Conservation (phyloP, 345 rosid genomes). For the Pugionium cornutum region DNA sequence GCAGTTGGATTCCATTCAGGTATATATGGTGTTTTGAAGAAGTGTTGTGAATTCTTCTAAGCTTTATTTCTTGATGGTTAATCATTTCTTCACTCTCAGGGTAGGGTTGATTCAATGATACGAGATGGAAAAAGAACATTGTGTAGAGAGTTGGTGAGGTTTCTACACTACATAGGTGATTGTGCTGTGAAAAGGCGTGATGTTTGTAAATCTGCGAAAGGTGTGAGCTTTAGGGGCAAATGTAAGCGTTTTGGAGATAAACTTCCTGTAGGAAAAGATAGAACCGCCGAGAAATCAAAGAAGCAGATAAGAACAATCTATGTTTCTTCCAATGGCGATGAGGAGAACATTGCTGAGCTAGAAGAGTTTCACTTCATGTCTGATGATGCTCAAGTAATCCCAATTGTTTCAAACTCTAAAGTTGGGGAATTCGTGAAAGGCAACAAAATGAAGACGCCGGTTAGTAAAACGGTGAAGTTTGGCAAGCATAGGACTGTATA, state of each 20-base stretch:
- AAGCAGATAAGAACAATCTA: constrained; percentile 49
- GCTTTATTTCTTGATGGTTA: background rate
- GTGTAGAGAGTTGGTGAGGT: constrained; percentile 57
- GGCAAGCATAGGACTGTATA: constrained; percentile 50
- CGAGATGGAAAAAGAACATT: constrained; percentile 69
- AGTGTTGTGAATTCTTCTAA: background rate
- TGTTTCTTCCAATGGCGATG: constrained; percentile 47
- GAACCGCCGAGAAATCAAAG: constrained; percentile 43
- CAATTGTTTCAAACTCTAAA: constrained; percentile 25
- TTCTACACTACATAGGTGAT: constrained; percentile 56
- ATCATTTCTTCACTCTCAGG: background rate
- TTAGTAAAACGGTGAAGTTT: constrained; percentile 56
- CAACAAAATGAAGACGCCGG: constrained; percentile 40
- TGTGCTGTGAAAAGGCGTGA: constrained; percentile 46
- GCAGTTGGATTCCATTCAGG: constrained; percentile 70
- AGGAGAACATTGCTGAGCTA: constrained; percentile 56
- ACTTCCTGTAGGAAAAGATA: constrained; percentile 37
- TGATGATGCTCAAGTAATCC: constrained; percentile 35
- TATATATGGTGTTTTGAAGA: constrained; percentile 24
- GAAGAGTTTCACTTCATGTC: constrained; percentile 58
- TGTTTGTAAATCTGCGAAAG: constrained; percentile 41
- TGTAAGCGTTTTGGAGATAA: constrained; percentile 5
- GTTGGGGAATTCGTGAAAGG: constrained; percentile 38
- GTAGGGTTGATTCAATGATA: constrained; percentile 67
- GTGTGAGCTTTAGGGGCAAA: constrained; percentile 33